A percentile compares a stretch with the other conserved stretches of the same genome.
These are phyloP conservation scores for Gossypium arboreum DNA, from an alignment of 345 rosid species.

Conservation along the genomic window DNA sequence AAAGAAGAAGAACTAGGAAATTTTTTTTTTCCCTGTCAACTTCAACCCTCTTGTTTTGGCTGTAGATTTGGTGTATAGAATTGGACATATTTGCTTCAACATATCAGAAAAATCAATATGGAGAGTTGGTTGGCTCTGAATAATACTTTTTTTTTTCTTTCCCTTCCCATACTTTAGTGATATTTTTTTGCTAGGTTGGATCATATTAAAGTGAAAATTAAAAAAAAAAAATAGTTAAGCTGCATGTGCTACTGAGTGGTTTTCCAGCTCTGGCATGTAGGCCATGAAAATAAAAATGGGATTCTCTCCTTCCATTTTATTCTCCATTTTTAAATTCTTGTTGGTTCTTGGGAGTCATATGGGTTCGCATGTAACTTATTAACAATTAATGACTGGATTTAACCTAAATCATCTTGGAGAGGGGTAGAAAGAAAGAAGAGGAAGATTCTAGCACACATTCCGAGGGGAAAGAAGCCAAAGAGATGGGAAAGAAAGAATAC, in stretches of 20 bases:
- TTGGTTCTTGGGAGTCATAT: slow-evolving; percentile 23
- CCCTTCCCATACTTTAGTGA: slow-evolving; percentile 25
- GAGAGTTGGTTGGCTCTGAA: slow-evolving; percentile 27
- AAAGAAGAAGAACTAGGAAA: slow-evolving; percentile 12
- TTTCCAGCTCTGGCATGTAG: slow-evolving; percentile 55
- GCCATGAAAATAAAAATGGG: slow-evolving; percentile 32
- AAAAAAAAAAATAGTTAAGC: slow-evolving; percentile 13
- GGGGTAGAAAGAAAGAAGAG: background rate
- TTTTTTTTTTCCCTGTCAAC: slow-evolving; percentile 1
- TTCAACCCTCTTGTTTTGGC: slow-evolving; percentile 20
- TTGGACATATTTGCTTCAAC: slow-evolving; percentile 32
- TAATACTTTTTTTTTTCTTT: slow-evolving; percentile 20
- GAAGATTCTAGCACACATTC: slow-evolving; percentile 50
- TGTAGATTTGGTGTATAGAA: slow-evolving; percentile 34
- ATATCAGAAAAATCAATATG: slow-evolving; percentile 24
- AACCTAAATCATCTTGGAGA: slow-evolving; percentile 12
- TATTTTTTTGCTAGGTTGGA: slow-evolving; percentile 31
- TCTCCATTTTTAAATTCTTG: background rate
- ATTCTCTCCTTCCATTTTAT: slow-evolving; percentile 1
- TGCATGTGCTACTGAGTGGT: slow-evolving; percentile 47
- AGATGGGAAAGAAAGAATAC: slow-evolving; percentile 40
- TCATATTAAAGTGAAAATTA: slow-evolving; percentile 13
- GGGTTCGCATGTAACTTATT: background rate
- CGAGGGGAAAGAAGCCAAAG: slow-evolving; percentile 53
- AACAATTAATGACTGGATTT: no score